phyloP scores from a whole-genome alignment of 148 eudicot genomes.

The Vaccinium macrocarpon region DNA sequence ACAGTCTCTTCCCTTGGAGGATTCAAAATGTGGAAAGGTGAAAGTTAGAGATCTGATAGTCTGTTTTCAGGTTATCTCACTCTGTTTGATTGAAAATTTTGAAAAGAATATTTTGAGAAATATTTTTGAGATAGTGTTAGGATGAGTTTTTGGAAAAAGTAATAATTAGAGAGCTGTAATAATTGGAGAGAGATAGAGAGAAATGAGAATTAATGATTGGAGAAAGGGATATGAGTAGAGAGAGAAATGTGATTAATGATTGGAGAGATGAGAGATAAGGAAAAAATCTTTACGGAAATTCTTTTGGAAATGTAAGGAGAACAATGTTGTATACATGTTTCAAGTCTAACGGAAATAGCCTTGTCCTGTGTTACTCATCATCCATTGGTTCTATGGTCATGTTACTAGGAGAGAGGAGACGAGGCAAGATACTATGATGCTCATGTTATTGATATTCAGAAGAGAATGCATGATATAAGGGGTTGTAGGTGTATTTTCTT shows the following conservation, averaged over 20 bases:
- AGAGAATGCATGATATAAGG: conserved; percentile 84
- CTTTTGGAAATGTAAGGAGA: too few relatives aligned
- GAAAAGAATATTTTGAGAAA: too few relatives aligned
- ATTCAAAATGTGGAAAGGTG: conserved; percentile 68
- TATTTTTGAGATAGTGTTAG: too few relatives aligned
- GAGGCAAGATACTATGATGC: conserved; percentile 77
- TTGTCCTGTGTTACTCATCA: not conserved
- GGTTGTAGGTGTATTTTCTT: conserved; percentile 94
- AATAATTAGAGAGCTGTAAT: too few relatives aligned
- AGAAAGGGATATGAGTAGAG: too few relatives aligned
- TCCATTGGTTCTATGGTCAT: conserved; percentile 2
- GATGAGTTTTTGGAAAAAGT: too few relatives aligned
- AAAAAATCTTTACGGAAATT: too few relatives aligned
- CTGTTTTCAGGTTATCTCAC: conserved; percentile 90
- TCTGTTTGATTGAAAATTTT: too few relatives aligned
- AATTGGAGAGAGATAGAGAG: too few relatives aligned
- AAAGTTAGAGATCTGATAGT: conserved; percentile 69
- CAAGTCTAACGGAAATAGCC: not conserved
- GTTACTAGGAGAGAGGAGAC: conserved; percentile 67
- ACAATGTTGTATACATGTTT: not conserved
- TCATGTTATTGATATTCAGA: conserved; percentile 49
- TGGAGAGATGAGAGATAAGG: too few relatives aligned
- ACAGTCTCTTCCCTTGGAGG: conserved; percentile 75
- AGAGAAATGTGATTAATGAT: too few relatives aligned
- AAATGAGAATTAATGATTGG: too few relatives aligned